phyloP scores from a whole-genome alignment of 257 asterid species.

The Eustoma russellianum region DNA sequence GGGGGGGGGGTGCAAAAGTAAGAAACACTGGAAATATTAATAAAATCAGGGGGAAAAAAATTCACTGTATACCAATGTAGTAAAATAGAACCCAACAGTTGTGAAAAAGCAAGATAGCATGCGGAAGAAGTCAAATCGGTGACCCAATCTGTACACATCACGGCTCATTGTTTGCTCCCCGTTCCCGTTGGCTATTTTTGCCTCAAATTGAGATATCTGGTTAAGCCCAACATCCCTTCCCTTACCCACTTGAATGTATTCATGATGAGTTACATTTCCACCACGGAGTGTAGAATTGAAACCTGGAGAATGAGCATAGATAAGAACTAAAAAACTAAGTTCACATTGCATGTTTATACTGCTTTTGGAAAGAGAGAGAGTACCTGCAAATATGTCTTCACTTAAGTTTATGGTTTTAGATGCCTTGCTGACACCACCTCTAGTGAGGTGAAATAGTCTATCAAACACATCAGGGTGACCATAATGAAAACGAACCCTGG shows the following conservation, averaged over 20 bases:
- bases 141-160: conserved; percentile 89
- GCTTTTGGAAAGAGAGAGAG: conserved; percentile 6
- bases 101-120: conserved; percentile 89
- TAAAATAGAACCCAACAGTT: conserved; percentile 84
- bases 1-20: conserved; percentile 5
- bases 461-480: conserved; percentile 98
- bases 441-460: conserved; percentile 82
- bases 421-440: conserved; percentile 99
- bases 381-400: conserved; percentile 98
- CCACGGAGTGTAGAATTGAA: conserved; percentile 96
- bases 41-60: conserved; percentile 5
- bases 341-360: background rate
- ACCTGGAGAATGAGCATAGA: conserved; percentile 35
- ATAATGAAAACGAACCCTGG: conserved; percentile 99
- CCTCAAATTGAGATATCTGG: conserved; percentile 83
- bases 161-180: conserved; percentile 98
- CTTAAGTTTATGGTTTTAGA: conserved; percentile 84
- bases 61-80: conserved; percentile 55
- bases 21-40: background rate
- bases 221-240: conserved; percentile 98
- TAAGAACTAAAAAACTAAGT: background rate
- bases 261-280: conserved; percentile 94
- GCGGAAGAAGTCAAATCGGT: conserved; percentile 95
- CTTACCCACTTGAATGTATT: conserved; percentile 95
- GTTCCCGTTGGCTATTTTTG: conserved; percentile 92